Conservation (phyloP, 2,329 filamentous ascomycete genomes). For the Aschersonia sp. region DNA sequence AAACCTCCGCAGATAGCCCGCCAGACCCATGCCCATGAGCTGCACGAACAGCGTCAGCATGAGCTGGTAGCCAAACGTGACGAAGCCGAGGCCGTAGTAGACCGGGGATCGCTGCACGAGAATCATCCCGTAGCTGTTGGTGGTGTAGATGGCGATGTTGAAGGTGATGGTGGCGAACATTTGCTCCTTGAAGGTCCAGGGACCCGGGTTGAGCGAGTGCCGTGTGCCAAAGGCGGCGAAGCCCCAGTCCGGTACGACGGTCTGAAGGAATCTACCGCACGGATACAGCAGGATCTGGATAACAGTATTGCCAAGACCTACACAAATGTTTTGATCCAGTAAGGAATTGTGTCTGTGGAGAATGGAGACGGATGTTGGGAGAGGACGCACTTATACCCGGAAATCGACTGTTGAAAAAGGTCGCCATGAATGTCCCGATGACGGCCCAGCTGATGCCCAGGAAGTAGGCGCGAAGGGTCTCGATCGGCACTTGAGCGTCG, state of each 20-base stretch:
- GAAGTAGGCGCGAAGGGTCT: conserved; percentile 27
- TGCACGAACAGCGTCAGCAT: conserved; percentile 31
- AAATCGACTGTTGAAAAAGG: conserved; percentile 25
- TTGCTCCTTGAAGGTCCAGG: conserved; percentile 44
- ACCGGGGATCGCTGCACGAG: conserved; percentile 28
- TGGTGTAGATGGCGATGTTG: conserved; percentile 30
- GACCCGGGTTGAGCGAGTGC: conserved; percentile 34
- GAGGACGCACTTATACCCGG: conserved; percentile 15
- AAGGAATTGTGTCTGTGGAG: background rate
- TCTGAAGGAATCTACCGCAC: conserved; percentile 27
- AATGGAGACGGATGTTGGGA: background rate
- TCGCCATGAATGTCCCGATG: conserved; percentile 17
- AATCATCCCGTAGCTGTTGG: conserved; percentile 32
- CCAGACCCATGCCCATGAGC: conserved; percentile 39
- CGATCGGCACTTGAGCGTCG: conserved; percentile 19
- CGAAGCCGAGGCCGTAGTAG: conserved; percentile 25
- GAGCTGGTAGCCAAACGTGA: conserved; percentile 29
- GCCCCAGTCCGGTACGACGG: conserved; percentile 27
- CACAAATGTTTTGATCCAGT: background rate
- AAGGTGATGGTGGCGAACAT: conserved; percentile 45
- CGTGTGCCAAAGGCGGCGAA: conserved; percentile 24
- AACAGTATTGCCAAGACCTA: conserved; percentile 18
- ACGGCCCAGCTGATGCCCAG: conserved; percentile 16
- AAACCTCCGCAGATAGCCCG: conserved; percentile 33
- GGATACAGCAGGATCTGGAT: conserved; percentile 32